Evolutionary conservation across 176 grass and related monocot species (phyloP), one percentile per base, ranked within the genome.

Genomic region (Aegilops umbellulata): DNA sequence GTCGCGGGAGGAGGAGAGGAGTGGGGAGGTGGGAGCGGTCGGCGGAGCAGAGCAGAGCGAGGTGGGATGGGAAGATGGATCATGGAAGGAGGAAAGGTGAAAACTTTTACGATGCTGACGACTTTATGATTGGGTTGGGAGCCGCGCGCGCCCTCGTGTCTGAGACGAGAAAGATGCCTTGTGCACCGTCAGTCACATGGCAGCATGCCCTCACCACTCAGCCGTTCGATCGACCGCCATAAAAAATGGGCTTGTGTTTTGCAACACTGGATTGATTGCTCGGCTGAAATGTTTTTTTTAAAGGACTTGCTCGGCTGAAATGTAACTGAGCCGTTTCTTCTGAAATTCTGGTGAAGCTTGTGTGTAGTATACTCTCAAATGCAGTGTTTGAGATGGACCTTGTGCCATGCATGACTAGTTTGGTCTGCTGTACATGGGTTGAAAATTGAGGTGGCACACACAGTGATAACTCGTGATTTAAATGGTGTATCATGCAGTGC

Each of bases 91-190:
- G 17, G 64, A 78, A 83, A 87, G 85, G 85, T 80, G 10, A 75
- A 90, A 90, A 74, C 89, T 87, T 84, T 87, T 82, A 67, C 74
- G 77, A 75, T 68, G 19, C 75, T 46, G 89, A 87, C 75, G 80
- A 57, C 89, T 90, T 87, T 83, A 86, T 79, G 79, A 60, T 38
- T 68, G 31, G 73, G 46, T 57, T 57, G 55, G 55, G 55, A 58
- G 55, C 19, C 55, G 58, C 77, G 67, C 46, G 26, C 34, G 65
- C 47, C 65, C 77, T 63, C 65, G 30, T 61, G 86, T 7, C 10
- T 1, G 42, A 14, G 42, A 46, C 30, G 73, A 60, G 80, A 70
- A 77, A 90, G 84, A 90, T 87, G 88, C 77, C 66, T 9, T 9
- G 14, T 25, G 26, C n/a, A 53, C 42, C 60, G 69, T 34, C 83